Conservation (phyloP, 2,329 filamentous ascomycete species). For the Stemphylium vesicarium region DNA sequence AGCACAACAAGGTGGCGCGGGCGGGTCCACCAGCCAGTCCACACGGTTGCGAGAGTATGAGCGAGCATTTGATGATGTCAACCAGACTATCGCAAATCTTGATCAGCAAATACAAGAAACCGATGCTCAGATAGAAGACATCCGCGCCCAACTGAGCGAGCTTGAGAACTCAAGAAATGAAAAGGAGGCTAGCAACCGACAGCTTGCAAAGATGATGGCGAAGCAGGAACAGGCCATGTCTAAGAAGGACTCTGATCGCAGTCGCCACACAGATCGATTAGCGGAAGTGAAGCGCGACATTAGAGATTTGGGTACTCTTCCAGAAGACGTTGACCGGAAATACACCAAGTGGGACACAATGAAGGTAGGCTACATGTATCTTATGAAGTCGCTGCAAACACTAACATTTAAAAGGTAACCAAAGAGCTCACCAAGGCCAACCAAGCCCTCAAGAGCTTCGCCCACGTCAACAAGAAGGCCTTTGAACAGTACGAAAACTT, state of each 20-base stretch:
- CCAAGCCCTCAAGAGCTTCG: conserved; percentile 92
- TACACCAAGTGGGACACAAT: conserved; percentile 85
- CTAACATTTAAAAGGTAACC: conserved; percentile 38
- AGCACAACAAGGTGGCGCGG: conserved; percentile 51
- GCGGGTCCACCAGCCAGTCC: conserved; percentile 60
- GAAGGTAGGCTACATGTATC: conserved; percentile 57
- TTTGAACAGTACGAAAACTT: conserved; percentile 99
- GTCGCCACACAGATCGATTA: conserved; percentile 76
- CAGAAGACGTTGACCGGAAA: conserved; percentile 91
- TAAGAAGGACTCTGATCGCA: conserved; percentile 88
- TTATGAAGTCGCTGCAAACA: not conserved
- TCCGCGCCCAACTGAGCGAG: conserved; percentile 61
- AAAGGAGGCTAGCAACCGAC: conserved; percentile 74
- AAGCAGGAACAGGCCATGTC: conserved; percentile 89
- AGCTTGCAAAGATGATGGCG: conserved; percentile 78
- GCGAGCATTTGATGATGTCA: conserved; percentile 79
- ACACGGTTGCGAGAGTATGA: conserved; percentile 77
- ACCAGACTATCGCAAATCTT: conserved; percentile 70
- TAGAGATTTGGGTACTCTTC: conserved; percentile 87
- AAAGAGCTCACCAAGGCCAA: conserved; percentile 84
- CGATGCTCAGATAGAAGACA: conserved; percentile 73
- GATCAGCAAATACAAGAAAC: conserved; percentile 74
- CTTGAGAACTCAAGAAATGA: conserved; percentile 66
- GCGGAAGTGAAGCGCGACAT: conserved; percentile 87
- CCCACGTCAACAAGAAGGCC: conserved; percentile 98